Evolutionary conservation across 2,329 filamentous ascomycete species (phyloP).

Genomic region (Fusarium gaditjirri): DNA sequence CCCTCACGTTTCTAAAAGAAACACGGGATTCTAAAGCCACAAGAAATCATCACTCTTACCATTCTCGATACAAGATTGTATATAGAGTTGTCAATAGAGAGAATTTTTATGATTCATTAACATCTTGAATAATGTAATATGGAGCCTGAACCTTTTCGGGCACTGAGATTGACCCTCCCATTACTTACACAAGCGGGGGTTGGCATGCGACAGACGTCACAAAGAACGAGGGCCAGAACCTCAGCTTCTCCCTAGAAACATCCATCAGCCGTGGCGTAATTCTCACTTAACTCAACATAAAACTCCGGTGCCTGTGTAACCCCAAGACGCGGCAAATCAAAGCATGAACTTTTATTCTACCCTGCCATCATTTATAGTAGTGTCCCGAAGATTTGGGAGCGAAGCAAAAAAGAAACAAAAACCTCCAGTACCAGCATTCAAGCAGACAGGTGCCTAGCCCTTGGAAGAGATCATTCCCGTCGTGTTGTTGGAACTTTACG

Average conservation of each 20-base stretch:
- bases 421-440: slow-evolving; percentile 22
- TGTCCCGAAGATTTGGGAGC: slow-evolving; percentile 3
- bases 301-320: background rate
- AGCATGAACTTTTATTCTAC: background rate
- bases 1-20: background rate
- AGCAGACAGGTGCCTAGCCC: slow-evolving; percentile 36
- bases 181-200: slow-evolving; percentile 19
- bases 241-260: background rate
- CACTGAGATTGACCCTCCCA: background rate
- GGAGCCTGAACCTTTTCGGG: background rate
- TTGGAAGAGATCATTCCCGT: slow-evolving; percentile 26
- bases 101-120: too few relatives aligned
- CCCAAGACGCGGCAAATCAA: background rate
- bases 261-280: slow-evolving; percentile 16
- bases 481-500: slow-evolving; percentile 7
- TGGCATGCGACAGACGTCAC: slow-evolving; percentile 27
- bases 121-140: too few relatives aligned
- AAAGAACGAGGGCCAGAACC: slow-evolving; percentile 19
- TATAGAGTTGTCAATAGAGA: too few relatives aligned
- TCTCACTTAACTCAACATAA: background rate
- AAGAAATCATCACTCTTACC: background rate
- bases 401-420: slow-evolving; percentile 28
- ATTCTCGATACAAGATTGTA: too few relatives aligned
- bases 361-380: background rate
- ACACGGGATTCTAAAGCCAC: background rate